These are phyloP conservation scores for Yamadazyma kanchanaburiensis DNA, from an alignment of 1,139 yeast species.

Conservation along the genomic window DNA sequence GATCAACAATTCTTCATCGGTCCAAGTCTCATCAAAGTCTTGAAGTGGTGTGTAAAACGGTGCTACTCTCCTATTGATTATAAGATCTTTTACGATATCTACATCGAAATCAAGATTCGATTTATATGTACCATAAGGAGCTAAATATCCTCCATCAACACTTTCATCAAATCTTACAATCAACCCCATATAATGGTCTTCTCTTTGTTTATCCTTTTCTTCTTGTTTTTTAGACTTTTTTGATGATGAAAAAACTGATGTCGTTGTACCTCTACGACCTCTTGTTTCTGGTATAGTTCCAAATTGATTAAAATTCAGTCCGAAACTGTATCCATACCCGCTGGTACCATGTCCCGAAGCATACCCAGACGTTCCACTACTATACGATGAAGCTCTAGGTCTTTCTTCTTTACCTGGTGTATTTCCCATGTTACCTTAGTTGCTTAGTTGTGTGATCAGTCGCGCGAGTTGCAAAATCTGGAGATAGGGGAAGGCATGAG, in stretches of 20 bases:
- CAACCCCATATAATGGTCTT: constrained; percentile 52
- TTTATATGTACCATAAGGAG: constrained; percentile 85
- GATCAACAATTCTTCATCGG: constrained; percentile 63
- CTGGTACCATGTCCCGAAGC: constrained; percentile 1
- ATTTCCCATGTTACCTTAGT: constrained; percentile 12
- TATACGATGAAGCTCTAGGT: constrained; percentile 10
- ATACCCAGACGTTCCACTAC: constrained; percentile 7
- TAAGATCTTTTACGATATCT: constrained; percentile 63
- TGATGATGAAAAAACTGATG: constrained; percentile 15
- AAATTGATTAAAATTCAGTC: no score
- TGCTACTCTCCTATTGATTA: constrained; percentile 61
- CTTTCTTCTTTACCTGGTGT: constrained; percentile 15
- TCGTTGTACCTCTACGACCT: constrained; percentile 11
- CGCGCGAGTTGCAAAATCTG: not conserved
- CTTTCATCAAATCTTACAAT: constrained; percentile 57
- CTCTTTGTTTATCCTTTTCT: constrained; percentile 52
- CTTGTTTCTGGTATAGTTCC: constrained; percentile 2
- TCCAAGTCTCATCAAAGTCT: constrained; percentile 75
- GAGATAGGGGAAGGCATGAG: no score
- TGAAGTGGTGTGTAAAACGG: constrained; percentile 91
- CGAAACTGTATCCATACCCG: constrained; percentile 2
- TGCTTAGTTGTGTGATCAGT: constrained; percentile 2
- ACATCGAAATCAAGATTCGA: constrained; percentile 73
- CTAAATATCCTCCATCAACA: constrained; percentile 78
- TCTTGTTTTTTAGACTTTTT: constrained; percentile 31